Evolutionary conservation across 73 alveolate genomes (phyloP).

Genomic region (Breviolum minutum): DNA sequence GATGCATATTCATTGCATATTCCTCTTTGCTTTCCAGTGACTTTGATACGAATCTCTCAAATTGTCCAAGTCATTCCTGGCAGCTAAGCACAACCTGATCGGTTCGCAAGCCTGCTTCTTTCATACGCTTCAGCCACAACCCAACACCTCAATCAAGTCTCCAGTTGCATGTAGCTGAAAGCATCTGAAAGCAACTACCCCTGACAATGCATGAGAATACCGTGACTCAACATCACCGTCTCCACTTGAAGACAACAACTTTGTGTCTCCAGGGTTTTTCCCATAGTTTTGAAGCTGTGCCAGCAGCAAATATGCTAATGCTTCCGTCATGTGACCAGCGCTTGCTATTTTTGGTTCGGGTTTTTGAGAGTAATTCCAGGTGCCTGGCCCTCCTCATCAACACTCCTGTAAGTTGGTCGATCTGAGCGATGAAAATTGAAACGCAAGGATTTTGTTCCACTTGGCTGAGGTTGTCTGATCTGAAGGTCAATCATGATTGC

Average conservation of each 20-base stretch:
- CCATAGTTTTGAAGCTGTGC: neutral
- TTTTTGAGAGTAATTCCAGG: no score
- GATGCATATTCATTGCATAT: no score
- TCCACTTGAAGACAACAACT: no score
- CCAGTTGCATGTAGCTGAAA: neutral
- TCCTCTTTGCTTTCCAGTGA: no score
- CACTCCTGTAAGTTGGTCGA: slow-evolving; percentile 11
- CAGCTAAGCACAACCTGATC: neutral
- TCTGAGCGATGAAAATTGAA: neutral
- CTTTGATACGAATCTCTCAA: no score
- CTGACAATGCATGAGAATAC: neutral
- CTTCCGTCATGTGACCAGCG: neutral
- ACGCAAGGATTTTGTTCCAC: neutral
- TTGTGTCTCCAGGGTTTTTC: no score
- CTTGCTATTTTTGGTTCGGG: no score
- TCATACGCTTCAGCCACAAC: slow-evolving; percentile 23
- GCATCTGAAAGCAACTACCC: neutral
- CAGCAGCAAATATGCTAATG: neutral
- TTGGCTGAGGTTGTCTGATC: neutral
- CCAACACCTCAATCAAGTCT: neutral
- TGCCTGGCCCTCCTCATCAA: slow-evolving; percentile 11
- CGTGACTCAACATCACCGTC: no score
- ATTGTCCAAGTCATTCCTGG: no score
- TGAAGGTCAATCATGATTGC: no score
- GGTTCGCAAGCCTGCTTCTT: neutral